These are phyloP conservation scores for Solanum gandarillasii DNA, from an alignment of 257 asterid species.

Conservation along the genomic window DNA sequence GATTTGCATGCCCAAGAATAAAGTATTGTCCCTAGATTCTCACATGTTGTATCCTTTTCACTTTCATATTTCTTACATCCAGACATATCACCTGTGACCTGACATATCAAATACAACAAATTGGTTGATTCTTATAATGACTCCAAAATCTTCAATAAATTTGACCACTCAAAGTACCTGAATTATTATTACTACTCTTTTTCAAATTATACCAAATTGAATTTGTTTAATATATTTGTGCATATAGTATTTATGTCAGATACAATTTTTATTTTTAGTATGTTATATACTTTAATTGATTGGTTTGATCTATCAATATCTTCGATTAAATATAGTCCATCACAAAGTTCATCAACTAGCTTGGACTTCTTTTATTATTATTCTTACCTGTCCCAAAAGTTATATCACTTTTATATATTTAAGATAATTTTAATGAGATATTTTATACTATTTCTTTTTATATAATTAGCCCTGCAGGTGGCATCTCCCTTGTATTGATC, in stretches of 20 bases:
- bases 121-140: not conserved
- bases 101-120: not conserved
- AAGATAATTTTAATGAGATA: not conserved
- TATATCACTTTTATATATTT: not conserved
- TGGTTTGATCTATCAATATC: no score
- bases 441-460: not conserved
- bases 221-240: no score
- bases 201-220: not conserved
- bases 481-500: not conserved
- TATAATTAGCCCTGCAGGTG: not conserved
- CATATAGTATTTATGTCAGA: no score
- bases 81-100: not conserved
- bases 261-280: no score
- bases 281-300: no score
- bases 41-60: not conserved
- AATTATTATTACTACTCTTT: not conserved
- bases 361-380: not conserved
- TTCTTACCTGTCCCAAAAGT: not conserved
- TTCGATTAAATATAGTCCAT: not conserved
- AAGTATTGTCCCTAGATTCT: conserved; percentile 17
- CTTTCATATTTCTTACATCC: not conserved
- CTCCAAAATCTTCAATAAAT: not conserved
- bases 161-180: not conserved
- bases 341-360: not conserved
- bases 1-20: conserved; percentile 12